Conservation (phyloP, 108 stramenopile species). For the Cyclotella sp. region DNA sequence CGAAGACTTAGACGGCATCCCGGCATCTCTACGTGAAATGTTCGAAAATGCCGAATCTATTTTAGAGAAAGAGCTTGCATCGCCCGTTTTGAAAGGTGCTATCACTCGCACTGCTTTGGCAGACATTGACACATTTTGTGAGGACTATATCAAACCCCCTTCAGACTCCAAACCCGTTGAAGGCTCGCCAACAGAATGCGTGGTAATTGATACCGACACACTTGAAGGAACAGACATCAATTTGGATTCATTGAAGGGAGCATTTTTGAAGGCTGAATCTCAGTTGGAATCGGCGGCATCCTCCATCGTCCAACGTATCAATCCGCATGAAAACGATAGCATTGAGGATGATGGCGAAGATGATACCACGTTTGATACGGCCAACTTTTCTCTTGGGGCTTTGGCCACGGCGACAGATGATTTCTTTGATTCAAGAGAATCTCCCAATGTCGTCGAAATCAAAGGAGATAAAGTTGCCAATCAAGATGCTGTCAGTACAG, state of each 20-base stretch:
- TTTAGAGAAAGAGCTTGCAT: constrained; percentile 8
- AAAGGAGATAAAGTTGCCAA: not conserved
- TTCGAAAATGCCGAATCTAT: constrained; percentile 9
- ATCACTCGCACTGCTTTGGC: not conserved
- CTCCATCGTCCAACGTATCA: not conserved
- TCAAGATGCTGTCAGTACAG: too few relatives aligned
- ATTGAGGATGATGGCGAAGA: not conserved
- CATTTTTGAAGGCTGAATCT: constrained; percentile 20
- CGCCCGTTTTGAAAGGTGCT: not conserved
- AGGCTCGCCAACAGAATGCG: not conserved
- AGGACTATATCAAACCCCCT: constrained; percentile 16
- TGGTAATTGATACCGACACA: not conserved
- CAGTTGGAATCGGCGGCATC: constrained; percentile 23
- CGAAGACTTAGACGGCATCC: constrained; percentile 1
- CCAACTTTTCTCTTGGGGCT: constrained; percentile 16
- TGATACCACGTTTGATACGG: constrained; percentile 21
- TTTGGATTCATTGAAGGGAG: constrained; percentile 21
- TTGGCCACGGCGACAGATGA: constrained; percentile 3
- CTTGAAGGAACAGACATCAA: not conserved
- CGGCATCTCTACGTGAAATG: not conserved
- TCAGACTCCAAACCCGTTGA: not conserved
- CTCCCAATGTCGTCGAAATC: not conserved
- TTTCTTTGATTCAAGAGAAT: constrained; percentile 5
- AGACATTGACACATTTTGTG: constrained; percentile 7
- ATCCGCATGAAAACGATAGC: not conserved